Percentiles rank a stretch among this genome's conserved stretches.
These are phyloP conservation scores for Ceratobasidium sp. DNA, from an alignment of 1,284 basidiomycete species.

Conservation along the genomic window DNA sequence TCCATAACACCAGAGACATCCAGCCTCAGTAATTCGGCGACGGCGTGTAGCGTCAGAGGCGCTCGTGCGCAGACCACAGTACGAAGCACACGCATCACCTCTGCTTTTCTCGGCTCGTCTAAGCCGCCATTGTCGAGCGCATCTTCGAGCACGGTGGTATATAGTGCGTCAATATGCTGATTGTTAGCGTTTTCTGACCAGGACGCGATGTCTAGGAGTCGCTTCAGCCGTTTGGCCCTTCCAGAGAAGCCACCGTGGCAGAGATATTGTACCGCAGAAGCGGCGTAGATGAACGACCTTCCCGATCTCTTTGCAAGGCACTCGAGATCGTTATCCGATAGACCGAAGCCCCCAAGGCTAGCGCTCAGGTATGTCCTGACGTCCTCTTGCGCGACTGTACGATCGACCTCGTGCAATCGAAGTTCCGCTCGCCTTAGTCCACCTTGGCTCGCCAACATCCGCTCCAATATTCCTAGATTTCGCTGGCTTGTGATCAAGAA, in stretches of 20 bases:
- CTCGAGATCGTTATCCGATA: not conserved
- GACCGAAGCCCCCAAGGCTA: not conserved
- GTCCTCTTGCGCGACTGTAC: not conserved
- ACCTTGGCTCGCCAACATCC: not conserved
- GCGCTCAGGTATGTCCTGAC: not conserved
- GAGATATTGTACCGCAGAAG: not conserved
- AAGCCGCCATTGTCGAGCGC: not conserved
- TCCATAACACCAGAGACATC: not conserved
- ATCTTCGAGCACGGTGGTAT: not conserved
- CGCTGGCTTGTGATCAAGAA: not conserved
- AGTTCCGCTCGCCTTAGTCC: not conserved
- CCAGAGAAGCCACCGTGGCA: not conserved
- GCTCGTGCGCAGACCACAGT: not conserved
- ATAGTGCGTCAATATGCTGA: not conserved
- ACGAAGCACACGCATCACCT: not conserved
- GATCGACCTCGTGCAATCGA: conserved; percentile 3
- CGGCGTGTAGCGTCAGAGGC: not conserved
- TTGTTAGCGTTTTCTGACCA: not conserved
- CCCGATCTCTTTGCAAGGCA: not conserved
- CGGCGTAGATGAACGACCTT: conserved; percentile 20
- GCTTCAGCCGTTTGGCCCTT: not conserved
- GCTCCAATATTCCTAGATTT: not conserved
- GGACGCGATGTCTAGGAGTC: not conserved
- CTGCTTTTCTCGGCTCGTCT: not conserved
- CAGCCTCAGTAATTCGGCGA: not conserved